These are phyloP conservation scores for Candida yuanshanica DNA, from an alignment of 805 yeast species.

Conservation along the genomic window DNA sequence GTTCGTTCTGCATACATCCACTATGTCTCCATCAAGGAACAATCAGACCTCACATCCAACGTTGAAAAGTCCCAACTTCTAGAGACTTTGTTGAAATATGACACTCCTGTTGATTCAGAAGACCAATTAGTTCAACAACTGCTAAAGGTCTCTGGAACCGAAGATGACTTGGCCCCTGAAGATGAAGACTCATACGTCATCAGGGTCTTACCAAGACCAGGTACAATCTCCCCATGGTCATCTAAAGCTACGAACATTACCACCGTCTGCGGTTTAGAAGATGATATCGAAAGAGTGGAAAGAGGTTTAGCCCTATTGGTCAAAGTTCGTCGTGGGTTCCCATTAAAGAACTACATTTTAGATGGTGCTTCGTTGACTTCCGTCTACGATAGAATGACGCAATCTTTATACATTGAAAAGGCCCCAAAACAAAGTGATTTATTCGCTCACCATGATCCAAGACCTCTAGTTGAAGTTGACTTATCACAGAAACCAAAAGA, in stretches of 20 bases:
- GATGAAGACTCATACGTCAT: conserved; percentile 50
- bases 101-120: conserved; percentile 49
- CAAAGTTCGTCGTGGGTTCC: conserved; percentile 65
- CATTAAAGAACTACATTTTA: conserved; percentile 48
- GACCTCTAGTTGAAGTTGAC: conserved; percentile 75
- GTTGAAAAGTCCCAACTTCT: conserved; percentile 43
- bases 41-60: conserved; percentile 20
- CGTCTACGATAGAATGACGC: conserved; percentile 94
- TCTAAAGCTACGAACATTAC: conserved; percentile 96
- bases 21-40: conserved; percentile 55
- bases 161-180: conserved; percentile 26
- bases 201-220: conserved; percentile 84
- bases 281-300: conserved; percentile 76
- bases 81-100: conserved; percentile 66
- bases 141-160: conserved; percentile 29
- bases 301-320: conserved; percentile 79
- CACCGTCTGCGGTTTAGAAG: conserved; percentile 76
- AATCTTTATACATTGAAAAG: conserved; percentile 50
- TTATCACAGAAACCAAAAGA: conserved; percentile 45
- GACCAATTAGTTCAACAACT: conserved; percentile 41
- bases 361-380: conserved; percentile 58
- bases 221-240: conserved; percentile 98
- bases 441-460: conserved; percentile 74
- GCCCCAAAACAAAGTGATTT: conserved; percentile 67
- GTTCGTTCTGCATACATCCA: conserved; percentile 77